Evolutionary conservation across 2,329 filamentous ascomycete species (phyloP).

Genomic region (Cladophialophora yegresii): DNA sequence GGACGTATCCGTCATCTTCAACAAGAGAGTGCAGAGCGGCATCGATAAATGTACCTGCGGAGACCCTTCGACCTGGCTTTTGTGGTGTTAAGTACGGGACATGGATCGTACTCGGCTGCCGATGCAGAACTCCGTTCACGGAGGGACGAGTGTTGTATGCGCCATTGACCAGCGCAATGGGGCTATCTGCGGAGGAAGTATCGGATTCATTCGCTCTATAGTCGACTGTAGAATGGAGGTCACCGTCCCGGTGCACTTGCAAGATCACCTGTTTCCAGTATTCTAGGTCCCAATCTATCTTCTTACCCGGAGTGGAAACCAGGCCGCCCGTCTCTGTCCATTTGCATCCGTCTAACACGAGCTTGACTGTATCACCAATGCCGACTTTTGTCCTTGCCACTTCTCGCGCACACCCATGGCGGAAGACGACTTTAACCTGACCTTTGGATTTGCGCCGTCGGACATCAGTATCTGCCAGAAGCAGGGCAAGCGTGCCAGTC

Average conservation of each 20-base stretch:
- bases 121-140: conserved; percentile 7
- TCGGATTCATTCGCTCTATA: conserved; percentile 19
- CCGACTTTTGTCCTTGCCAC: conserved; percentile 68
- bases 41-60: conserved; percentile 26
- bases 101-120: conserved; percentile 21
- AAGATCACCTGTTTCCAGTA: conserved; percentile 40
- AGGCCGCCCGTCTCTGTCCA: conserved; percentile 61
- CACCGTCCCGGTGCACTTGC: conserved; percentile 17
- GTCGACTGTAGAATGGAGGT: conserved; percentile 9
- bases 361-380: conserved; percentile 73
- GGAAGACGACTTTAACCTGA: conserved; percentile 77
- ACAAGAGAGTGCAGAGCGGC: conserved; percentile 51
- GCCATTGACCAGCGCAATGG: background rate
- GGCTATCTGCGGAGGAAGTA: background rate
- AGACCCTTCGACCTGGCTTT: conserved; percentile 19
- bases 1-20: conserved; percentile 65
- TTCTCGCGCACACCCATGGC: conserved; percentile 67
- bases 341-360: conserved; percentile 68
- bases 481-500: conserved; percentile 70
- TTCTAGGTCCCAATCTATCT: conserved; percentile 59
- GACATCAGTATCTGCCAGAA: conserved; percentile 82
- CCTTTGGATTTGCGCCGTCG: conserved; percentile 74
- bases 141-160: background rate
- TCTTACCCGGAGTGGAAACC: conserved; percentile 57
- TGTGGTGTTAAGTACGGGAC: conserved; percentile 26